Conservation (phyloP, 805 yeast species). For the Yarrowia sp. region DNA sequence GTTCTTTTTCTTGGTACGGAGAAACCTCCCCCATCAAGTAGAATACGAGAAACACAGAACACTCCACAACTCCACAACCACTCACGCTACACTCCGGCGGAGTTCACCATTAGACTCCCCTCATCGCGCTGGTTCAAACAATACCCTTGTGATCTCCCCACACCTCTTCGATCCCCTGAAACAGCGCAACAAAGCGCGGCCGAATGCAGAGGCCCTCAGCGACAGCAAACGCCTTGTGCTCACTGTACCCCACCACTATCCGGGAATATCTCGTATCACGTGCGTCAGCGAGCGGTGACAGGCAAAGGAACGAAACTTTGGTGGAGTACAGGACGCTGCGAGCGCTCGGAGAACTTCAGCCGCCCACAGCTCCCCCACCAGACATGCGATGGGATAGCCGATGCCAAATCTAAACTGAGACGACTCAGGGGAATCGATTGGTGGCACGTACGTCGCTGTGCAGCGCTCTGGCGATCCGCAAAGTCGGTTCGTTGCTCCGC, state of each 20-base stretch:
- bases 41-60: no score
- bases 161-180: neutral
- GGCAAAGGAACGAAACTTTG: slow-evolving; percentile 27
- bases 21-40: no score
- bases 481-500: neutral
- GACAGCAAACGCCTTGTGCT: no score
- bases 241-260: slow-evolving; percentile 2
- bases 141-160: neutral
- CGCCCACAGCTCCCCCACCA: neutral
- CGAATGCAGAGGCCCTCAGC: neutral
- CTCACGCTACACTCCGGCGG: neutral
- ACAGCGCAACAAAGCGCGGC: neutral
- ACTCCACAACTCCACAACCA: neutral
- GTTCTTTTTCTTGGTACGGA: no score
- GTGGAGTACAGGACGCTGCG: neutral
- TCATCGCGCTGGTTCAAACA: neutral
- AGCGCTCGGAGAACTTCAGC: neutral
- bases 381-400: neutral
- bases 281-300: neutral
- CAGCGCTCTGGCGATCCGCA: neutral
- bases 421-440: neutral
- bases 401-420: neutral
- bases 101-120: neutral
- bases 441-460: neutral
- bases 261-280: neutral